Base-by-base conservation (phyloP, 305 asterid genomes). In the Andrographis paniculata region DNA sequence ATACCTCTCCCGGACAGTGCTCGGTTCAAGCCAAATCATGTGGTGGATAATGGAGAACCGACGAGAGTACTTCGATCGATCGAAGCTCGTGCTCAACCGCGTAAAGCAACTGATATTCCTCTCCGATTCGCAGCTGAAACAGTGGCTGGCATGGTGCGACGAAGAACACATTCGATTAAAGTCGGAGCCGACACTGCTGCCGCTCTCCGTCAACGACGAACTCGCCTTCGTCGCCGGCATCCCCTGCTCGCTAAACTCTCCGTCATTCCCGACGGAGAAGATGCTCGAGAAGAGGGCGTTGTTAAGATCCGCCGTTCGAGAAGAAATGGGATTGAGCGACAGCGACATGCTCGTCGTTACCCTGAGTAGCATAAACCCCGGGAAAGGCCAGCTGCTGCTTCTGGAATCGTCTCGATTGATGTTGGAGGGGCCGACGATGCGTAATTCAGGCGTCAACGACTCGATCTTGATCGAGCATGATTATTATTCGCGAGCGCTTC, bases 1-100 rank as follows among this genome's bases (percentile, higher is more conserved):
- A 59, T 87, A 92, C 70, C 72, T 78, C 41, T 82, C 86, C 3
- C 93, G 85, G 20, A 84, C 95, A 31, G 84, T 79, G 24, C 91
- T 89, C 20, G 99, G 99, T 49, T 66, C 97, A 24, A 81, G 74
- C 31, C 99, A 92, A 68, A 80, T 92, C 59, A 66, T 82, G 67
- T 92, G 95, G 99, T 92, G 99, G 99, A 92, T 92, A 68, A 87
- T 92, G 99, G 99, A 92, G 70, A 87, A 92, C 65, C 67, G 94
- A 53, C 60, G 93, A 65, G 97, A 92, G 66, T 87, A 92, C 68
- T 92, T 92, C 33, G 77, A 79, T 57, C 74, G 93, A 33, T 80
- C 99, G 27, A 92, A 84, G 79, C 84, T 69, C 42, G 85, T 75
- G 21, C 82, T 92, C 56, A 69, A 75, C 67, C 76, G 78, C 39